phyloP scores from a whole-genome alignment of 495 filamentous ascomycete species.

The Tuber umbilicatum region DNA sequence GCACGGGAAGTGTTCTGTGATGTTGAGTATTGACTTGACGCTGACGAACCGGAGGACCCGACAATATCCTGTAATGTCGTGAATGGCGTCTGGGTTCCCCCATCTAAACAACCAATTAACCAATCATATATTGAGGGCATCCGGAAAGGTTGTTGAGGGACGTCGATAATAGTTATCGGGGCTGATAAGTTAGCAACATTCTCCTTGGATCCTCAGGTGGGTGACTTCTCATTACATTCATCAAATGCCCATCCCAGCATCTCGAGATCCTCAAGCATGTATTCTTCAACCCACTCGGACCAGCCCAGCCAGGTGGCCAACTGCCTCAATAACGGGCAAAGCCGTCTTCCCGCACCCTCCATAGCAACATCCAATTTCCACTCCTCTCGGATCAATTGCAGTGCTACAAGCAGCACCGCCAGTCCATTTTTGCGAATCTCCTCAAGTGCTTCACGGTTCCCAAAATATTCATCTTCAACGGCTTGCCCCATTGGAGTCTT shows the following conservation, averaged over 20 bases:
- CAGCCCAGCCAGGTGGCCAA: conserved; percentile 80
- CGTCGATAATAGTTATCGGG: conserved; percentile 46
- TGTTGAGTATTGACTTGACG: conserved; percentile 39
- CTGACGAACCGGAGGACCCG: conserved; percentile 43
- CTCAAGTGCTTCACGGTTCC: conserved; percentile 14
- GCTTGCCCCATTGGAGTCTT: conserved; percentile 49
- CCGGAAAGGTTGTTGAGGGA: conserved; percentile 55
- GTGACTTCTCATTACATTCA: conserved; percentile 41
- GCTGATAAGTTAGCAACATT: conserved; percentile 22
- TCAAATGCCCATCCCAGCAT: conserved; percentile 59
- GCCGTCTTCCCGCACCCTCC: conserved; percentile 49
- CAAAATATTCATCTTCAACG: conserved; percentile 36
- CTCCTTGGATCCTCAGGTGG: not conserved
- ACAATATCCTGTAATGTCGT: conserved; percentile 57
- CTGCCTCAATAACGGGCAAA: conserved; percentile 70
- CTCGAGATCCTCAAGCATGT: conserved; percentile 61
- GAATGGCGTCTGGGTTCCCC: conserved; percentile 48
- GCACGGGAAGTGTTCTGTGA: conserved; percentile 33
- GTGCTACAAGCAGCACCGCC: conserved; percentile 62
- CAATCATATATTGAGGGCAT: conserved; percentile 59
- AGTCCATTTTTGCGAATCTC: conserved; percentile 35
- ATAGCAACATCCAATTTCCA: conserved; percentile 69
- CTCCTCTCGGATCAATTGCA: conserved; percentile 84
- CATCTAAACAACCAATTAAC: conserved; percentile 61
- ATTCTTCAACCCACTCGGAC: conserved; percentile 64